Percentiles rank a stretch among this genome's conserved stretches.
phyloP scores from a whole-genome alignment of 2,329 filamentous ascomycete species.

The Fusarium humuli region DNA sequence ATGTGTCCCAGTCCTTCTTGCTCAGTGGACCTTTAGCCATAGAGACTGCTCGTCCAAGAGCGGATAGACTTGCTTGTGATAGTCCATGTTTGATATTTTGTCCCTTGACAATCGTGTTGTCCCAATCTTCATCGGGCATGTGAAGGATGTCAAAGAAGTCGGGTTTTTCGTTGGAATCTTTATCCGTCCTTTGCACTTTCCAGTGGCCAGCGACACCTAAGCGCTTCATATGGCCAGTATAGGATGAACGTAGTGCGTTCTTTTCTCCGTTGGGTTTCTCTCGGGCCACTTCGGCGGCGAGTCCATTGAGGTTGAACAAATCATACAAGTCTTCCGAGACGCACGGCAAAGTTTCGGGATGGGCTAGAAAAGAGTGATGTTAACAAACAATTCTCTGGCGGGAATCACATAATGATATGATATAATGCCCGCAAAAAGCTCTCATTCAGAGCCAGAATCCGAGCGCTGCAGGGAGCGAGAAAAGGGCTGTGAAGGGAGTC shows the following conservation, averaged over 20 bases:
- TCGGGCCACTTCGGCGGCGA: constrained; percentile 72
- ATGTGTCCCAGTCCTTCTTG: constrained; percentile 66
- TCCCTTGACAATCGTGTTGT: constrained; percentile 63
- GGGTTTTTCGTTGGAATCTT: constrained; percentile 56
- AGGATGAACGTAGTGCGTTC: constrained; percentile 74
- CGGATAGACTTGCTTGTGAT: constrained; percentile 56
- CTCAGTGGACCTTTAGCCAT: constrained; percentile 69
- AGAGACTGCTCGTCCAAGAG: constrained; percentile 63
- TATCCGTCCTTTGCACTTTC: constrained; percentile 67
- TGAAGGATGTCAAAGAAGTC: constrained; percentile 65
- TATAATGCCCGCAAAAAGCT: constrained; percentile 37
- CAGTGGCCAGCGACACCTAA: constrained; percentile 72
- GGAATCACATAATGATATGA: constrained; percentile 37
- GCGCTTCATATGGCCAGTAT: constrained; percentile 75
- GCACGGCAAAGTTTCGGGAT: constrained; percentile 61
- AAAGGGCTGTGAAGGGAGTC: constrained; percentile 62
- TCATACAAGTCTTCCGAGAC: constrained; percentile 69
- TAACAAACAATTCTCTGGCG: constrained; percentile 55
- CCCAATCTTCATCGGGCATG: constrained; percentile 68
- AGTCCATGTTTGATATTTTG: constrained; percentile 68
- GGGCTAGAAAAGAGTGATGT: constrained; percentile 60
- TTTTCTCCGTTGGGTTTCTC: constrained; percentile 74
- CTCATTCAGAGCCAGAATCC: constrained; percentile 40
- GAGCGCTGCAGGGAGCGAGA: constrained; percentile 43
- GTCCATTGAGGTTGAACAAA: constrained; percentile 65